Evolutionary conservation across 805 yeast genomes (phyloP), one percentile per base, ranked within the genome.

Genomic region (Danielia oregonensis): DNA sequence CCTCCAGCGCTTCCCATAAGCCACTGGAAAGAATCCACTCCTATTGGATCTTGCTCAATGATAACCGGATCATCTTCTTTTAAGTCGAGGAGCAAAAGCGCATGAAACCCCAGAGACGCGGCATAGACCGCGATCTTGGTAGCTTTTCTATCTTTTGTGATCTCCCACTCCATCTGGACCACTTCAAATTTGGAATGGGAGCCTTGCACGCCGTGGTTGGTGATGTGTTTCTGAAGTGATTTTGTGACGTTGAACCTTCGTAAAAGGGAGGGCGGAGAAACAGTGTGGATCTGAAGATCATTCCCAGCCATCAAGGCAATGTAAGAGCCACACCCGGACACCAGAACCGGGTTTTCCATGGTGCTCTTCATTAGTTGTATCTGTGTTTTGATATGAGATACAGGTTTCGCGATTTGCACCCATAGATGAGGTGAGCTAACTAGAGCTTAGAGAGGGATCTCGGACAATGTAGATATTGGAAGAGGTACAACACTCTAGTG

Each of bases 1-100:
- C 67, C 65, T 14, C 31, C 46, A 6, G 22, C 32, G 11, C 24
- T 33, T 0, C 65, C 59, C 0, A 57, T 58, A 8, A 67, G 52
- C 72, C 72, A 67, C 32, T 50, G 52, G 28, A 65, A 44, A 8
- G 43, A 40, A 9, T 53, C 55, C 2, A 66, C 54, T 0, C 66
- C 67, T 11, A 57, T 59, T 9, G 40, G 26, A 5, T 38, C 43
- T 33, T 53, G 66, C 26, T 54, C 59, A 9, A 67, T 59, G 13
- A 61, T 35, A 10, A 62, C 52, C 4, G 71, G 70, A 1, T 40
- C 41, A 1, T 35, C 36, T 2, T 31, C 49, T 29, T 12, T 28
- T 26, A 63, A 37, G 30, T 52, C 63, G 27, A 54, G 47, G 5
- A 64, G 44, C 5, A 59, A 30, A 12, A 61, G 30, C 14, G 50